These are phyloP conservation scores for Starmerella potacharoeniae DNA, from an alignment of 805 yeast genomes.

Conservation along the genomic window DNA sequence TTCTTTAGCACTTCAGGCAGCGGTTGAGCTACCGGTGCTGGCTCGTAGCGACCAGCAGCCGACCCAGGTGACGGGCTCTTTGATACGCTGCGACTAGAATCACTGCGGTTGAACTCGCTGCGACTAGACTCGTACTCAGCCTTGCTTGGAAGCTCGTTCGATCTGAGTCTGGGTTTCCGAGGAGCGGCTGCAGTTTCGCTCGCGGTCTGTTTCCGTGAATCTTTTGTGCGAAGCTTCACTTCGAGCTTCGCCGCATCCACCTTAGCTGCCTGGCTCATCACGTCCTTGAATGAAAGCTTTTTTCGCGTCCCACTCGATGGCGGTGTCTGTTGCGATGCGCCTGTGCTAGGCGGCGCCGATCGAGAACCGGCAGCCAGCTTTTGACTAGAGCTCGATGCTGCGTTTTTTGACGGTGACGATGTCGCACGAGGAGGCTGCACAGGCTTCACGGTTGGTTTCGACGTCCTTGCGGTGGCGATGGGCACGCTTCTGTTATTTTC, in stretches of 20 bases:
- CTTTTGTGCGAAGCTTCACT: slow-evolving; percentile 31
- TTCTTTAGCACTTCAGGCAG: slow-evolving; percentile 17
- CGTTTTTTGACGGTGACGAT: background rate
- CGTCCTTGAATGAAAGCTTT: slow-evolving; percentile 49
- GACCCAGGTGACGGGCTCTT: no score
- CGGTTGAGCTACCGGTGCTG: slow-evolving; percentile 23
- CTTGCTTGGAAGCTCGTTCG: background rate
- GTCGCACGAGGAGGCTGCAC: no score
- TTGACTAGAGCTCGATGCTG: background rate
- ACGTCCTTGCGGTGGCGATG: no score
- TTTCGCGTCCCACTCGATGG: slow-evolving; percentile 11
- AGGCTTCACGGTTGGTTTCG: no score
- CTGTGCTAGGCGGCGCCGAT: background rate
- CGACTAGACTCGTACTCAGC: background rate
- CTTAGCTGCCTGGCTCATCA: slow-evolving; percentile 56
- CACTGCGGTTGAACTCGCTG: no score
- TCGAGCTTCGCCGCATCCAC: slow-evolving; percentile 43
- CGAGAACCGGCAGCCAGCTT: background rate
- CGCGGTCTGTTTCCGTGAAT: background rate
- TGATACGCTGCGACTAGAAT: no score
- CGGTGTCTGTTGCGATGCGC: background rate
- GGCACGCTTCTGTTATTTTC: no score
- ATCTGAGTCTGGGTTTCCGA: background rate
- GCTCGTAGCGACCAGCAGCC: background rate
- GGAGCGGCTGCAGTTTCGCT: background rate